phyloP scores from a whole-genome alignment of 441 rosid species.

The Pelargonium cotyledonis region DNA sequence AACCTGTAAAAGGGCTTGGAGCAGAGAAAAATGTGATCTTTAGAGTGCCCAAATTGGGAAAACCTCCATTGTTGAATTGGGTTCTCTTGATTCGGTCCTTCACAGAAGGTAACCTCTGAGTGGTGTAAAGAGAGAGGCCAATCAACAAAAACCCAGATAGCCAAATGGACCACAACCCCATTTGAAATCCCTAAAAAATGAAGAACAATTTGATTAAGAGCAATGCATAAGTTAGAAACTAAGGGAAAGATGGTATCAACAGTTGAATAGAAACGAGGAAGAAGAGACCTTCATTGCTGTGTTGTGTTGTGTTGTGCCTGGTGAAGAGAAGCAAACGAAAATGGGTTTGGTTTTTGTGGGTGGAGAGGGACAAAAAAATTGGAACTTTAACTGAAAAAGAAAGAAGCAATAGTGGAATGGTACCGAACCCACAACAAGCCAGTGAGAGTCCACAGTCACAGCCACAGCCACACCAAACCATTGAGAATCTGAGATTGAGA shows the following conservation, averaged over 20 bases:
- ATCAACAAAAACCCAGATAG: conserved; percentile 62
- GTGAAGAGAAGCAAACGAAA: too few species aligned
- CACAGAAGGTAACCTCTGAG: conserved; percentile 49
- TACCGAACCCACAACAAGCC: conserved; percentile 25
- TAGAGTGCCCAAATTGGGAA: conserved; percentile 22
- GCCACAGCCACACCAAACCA: too few species aligned
- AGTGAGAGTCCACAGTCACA: conserved; percentile 18
- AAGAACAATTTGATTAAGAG: not conserved
- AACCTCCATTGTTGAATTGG: conserved; percentile 16
- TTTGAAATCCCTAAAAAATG: conserved; percentile 36
- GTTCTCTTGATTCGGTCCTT: conserved; percentile 17
- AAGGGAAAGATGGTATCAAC: not conserved
- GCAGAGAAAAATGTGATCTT: conserved; percentile 61
- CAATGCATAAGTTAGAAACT: not conserved
- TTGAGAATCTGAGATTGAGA: too few species aligned
- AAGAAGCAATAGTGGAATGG: conserved; percentile 27
- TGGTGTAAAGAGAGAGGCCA: conserved; percentile 63
- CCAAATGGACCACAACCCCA: conserved; percentile 69
- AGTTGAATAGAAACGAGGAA: not conserved
- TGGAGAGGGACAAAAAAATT: conserved; percentile 16
- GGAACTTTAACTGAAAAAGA: conserved; percentile 52
- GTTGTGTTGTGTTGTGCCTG: not conserved
- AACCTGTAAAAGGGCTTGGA: conserved; percentile 38
- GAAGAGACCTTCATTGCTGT: conserved; percentile 35
- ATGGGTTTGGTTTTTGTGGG: conserved; percentile 10